Percentiles rank a stretch among this genome's conserved stretches.
These are phyloP conservation scores for Rubia peregrina DNA, from an alignment of 305 asterid species.

Conservation along the genomic window DNA sequence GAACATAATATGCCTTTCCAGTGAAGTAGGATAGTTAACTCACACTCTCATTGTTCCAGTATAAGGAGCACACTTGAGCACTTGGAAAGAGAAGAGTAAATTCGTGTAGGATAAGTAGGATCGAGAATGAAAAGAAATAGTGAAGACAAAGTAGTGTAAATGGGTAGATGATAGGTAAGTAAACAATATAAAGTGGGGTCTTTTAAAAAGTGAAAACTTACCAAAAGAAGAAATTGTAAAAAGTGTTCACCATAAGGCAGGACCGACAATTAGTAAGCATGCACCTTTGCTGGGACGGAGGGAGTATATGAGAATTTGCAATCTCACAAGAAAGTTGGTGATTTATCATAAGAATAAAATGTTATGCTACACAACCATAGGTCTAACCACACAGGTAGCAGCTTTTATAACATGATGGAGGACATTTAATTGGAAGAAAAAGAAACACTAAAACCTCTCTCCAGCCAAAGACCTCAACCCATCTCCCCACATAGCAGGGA, in stretches of 20 bases:
- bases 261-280: background rate
- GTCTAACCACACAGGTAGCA: background rate
- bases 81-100: background rate
- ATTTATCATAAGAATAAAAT: background rate
- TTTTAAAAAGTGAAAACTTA: too few species aligned
- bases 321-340: background rate
- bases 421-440: too few species aligned
- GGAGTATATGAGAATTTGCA: background rate
- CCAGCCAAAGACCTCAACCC: constrained; percentile 6
- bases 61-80: background rate
- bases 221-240: too few species aligned
- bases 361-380: background rate
- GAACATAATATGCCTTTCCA: background rate
- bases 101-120: too few species aligned
- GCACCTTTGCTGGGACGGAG: background rate
- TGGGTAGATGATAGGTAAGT: too few species aligned
- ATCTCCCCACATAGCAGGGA: background rate
- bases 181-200: too few species aligned
- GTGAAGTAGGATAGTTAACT: background rate
- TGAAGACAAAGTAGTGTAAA: too few species aligned
- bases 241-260: too few species aligned
- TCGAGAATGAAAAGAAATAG: too few species aligned
- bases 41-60: too few species aligned
- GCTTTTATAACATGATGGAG: background rate
- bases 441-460: background rate